Conservation (phyloP, 306 rosid species). For the Rosa multiflora region DNA sequence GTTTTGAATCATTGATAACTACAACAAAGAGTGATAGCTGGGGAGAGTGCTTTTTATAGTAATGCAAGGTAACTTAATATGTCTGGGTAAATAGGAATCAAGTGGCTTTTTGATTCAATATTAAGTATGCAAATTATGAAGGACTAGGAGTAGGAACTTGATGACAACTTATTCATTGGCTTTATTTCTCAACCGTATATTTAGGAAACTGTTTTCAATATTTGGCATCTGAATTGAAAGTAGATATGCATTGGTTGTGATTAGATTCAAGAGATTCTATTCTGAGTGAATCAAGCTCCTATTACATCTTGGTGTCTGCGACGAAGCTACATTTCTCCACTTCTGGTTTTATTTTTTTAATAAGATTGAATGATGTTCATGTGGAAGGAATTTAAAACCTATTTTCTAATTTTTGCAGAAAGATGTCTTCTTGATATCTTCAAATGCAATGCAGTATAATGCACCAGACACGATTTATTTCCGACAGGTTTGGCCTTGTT, state of each 20-base stretch:
- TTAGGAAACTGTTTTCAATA: not conserved
- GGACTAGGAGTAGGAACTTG: not conserved
- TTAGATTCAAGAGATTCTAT: not conserved
- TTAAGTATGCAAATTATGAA: not conserved
- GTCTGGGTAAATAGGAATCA: not conserved
- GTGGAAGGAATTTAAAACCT: slow-evolving; percentile 8
- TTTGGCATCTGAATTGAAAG: not conserved
- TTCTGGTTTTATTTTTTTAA: not conserved
- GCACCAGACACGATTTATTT: slow-evolving; percentile 72
- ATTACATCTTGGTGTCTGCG: not conserved
- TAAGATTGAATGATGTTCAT: not conserved
- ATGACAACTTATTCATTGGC: not conserved
- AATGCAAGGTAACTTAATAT: slow-evolving; percentile 1
- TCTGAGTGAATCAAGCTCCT: not conserved
- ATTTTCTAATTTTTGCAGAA: slow-evolving; percentile 58
- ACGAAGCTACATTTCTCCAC: not conserved
- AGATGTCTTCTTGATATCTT: slow-evolving; percentile 78
- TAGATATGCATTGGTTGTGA: not conserved
- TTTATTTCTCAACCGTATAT: not conserved
- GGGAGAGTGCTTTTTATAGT: not conserved
- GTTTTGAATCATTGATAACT: not conserved
- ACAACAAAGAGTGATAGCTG: too few relatives aligned
- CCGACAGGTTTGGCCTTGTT: slow-evolving; percentile 67
- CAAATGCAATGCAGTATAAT: slow-evolving; percentile 94
- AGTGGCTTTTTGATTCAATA: not conserved